phyloP scores from a whole-genome alignment of 164 flowering plant genomes.

The Chimonanthus salicifolius region DNA sequence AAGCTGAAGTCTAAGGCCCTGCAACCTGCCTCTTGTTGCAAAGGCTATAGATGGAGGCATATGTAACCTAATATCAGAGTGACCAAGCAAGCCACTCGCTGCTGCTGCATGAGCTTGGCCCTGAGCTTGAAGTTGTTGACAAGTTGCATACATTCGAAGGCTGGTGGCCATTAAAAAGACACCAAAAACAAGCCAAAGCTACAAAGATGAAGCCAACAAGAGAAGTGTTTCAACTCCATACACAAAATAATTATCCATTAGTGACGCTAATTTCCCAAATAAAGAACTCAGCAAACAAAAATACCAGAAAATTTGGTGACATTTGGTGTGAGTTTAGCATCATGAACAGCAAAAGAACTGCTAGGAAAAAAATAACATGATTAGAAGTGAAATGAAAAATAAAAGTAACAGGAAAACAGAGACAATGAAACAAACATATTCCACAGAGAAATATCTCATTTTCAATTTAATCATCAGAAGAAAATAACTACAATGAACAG shows the following conservation, averaged over 20 bases:
- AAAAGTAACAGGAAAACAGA: not conserved
- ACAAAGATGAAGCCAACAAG: constrained; percentile 12
- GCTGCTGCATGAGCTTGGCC: constrained; percentile 86
- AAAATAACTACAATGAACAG: not conserved
- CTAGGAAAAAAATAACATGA: constrained; percentile 8
- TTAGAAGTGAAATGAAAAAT: constrained; percentile 2
- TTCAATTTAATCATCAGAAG: not conserved
- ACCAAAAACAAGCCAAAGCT: constrained; percentile 94
- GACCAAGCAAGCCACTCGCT: constrained; percentile 82
- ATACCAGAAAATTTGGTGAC: constrained; percentile 93
- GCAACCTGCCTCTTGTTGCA: constrained; percentile 87
- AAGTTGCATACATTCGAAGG: constrained; percentile 92
- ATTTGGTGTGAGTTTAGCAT: constrained; percentile 86
- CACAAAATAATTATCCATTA: not conserved
- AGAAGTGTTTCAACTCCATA: not conserved
- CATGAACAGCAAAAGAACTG: constrained; percentile 86
- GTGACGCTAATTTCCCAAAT: not conserved
- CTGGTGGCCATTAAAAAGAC: constrained; percentile 87
- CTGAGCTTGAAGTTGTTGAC: constrained; percentile 97
- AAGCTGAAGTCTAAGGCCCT: constrained; percentile 93
- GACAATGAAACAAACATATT: not conserved
- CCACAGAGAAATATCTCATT: not conserved
- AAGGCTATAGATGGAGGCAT: constrained; percentile 91
- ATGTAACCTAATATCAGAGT: constrained; percentile 76
- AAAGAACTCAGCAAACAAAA: not conserved